Conservation (phyloP, 768 basidiomycete species). For the Suillus tomentosus region DNA sequence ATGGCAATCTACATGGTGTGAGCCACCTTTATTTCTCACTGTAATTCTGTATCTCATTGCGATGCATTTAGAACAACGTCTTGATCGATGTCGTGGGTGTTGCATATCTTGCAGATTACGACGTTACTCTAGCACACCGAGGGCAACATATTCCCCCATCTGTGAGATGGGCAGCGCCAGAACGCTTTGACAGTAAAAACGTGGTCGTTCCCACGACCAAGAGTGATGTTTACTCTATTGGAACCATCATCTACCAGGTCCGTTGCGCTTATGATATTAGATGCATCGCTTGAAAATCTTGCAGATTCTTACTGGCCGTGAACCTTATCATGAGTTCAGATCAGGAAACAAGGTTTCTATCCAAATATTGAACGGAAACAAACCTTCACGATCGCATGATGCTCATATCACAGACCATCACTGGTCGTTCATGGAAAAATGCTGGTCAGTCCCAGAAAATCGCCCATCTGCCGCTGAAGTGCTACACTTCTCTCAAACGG, state of each 20-base stretch:
- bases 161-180: slow-evolving; percentile 15
- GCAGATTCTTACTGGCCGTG: slow-evolving; percentile 11
- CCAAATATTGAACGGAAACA: slow-evolving; percentile 2
- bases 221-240: slow-evolving; percentile 14
- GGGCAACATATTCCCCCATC: slow-evolving; percentile 3
- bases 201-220: neutral
- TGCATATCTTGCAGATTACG: slow-evolving; percentile 12
- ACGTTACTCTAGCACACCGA: neutral
- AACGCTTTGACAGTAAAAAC: neutral
- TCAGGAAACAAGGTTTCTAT: neutral
- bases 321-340: slow-evolving; percentile 11
- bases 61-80: slow-evolving; percentile 11
- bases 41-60: neutral
- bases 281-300: neutral
- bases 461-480: slow-evolving; percentile 3
- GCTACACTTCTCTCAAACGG: neutral
- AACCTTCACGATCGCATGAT: slow-evolving; percentile 3
- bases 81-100: slow-evolving; percentile 1
- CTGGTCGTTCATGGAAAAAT: slow-evolving; percentile 13
- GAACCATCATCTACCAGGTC: slow-evolving; percentile 10
- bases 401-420: neutral
- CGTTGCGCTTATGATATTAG: neutral
- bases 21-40: neutral
- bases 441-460: slow-evolving; percentile 9
- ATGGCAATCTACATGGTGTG: slow-evolving; percentile 42